Conservation (phyloP, 2,329 filamentous ascomycete species). For the Pyrenophora teres region DNA sequence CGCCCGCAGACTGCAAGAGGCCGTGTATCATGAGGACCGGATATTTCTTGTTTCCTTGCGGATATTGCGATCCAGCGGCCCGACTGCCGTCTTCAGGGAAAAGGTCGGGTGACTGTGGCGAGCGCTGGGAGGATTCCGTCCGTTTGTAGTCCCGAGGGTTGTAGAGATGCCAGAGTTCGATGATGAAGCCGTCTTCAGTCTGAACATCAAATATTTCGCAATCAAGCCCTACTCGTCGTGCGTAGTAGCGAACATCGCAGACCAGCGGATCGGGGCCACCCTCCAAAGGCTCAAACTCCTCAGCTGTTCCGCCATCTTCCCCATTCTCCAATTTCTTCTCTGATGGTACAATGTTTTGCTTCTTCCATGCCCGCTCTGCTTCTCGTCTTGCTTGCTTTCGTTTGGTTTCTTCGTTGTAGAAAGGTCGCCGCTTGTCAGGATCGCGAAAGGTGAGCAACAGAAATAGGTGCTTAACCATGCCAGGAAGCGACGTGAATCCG, state of each 20-base stretch:
- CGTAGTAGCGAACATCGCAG: constrained; percentile 84
- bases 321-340: constrained; percentile 45
- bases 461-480: constrained; percentile 56
- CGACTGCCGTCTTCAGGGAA: constrained; percentile 56
- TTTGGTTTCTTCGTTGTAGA: constrained; percentile 72
- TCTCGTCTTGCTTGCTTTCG: constrained; percentile 62
- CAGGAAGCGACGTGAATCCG: constrained; percentile 68
- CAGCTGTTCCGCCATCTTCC: constrained; percentile 49
- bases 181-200: constrained; percentile 91
- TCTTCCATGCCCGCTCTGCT: constrained; percentile 66
- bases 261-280: constrained; percentile 78
- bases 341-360: constrained; percentile 40
- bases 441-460: constrained; percentile 63
- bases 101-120: constrained; percentile 63
- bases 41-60: constrained; percentile 64
- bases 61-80: constrained; percentile 33
- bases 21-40: constrained; percentile 88
- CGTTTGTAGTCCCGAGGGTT: constrained; percentile 75
- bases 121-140: constrained; percentile 55
- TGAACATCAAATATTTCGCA: constrained; percentile 82
- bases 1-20: constrained; percentile 82
- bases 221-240: constrained; percentile 82
- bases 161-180: constrained; percentile 87
- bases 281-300: constrained; percentile 74
- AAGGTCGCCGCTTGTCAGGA: constrained; percentile 66